phyloP scores from a whole-genome alignment of 2,329 filamentous ascomycete species.

The Nemania sp. region DNA sequence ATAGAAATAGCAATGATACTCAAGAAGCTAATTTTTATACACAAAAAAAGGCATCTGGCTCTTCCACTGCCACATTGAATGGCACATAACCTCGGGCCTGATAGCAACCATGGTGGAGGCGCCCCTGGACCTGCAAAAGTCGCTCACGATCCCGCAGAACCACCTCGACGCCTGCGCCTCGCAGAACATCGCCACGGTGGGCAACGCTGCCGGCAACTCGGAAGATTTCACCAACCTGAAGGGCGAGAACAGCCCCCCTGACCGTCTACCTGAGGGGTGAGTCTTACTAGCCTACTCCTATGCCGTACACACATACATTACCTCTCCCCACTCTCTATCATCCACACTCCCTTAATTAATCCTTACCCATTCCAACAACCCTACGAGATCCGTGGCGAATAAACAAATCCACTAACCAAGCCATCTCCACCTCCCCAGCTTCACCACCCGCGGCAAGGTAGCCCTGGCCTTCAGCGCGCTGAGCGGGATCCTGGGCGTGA shows the following conservation, averaged over 20 bases:
- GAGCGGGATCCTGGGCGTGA: conserved; percentile 70
- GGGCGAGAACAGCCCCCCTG: conserved; percentile 61
- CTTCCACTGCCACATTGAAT: conserved; percentile 83
- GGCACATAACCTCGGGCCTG: conserved; percentile 72
- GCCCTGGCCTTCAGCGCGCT: conserved; percentile 75
- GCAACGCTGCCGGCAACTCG: conserved; percentile 78
- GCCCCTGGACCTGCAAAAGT: conserved; percentile 64
- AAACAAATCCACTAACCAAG: background rate
- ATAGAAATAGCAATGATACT: background rate
- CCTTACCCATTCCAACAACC: too few relatives aligned
- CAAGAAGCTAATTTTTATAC: background rate
- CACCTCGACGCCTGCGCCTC: conserved; percentile 63
- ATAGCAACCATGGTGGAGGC: conserved; percentile 68
- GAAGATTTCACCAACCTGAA: conserved; percentile 64
- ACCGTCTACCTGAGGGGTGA: conserved; percentile 64
- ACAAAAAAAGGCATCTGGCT: conserved; percentile 60
- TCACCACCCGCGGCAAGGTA: conserved; percentile 72
- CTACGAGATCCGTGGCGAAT: background rate
- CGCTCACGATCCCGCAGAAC: conserved; percentile 61
- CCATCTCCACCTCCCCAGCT: conserved; percentile 45
- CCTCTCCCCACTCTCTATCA: too few relatives aligned
- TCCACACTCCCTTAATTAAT: conserved; percentile 4
- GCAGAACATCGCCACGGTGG: conserved; percentile 54
- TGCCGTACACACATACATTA: background rate
- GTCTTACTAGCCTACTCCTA: conserved; percentile 29